A percentile compares a stretch with the other conserved stretches of the same genome.
phyloP scores from a whole-genome alignment of 345 rosid species.

The Laguncularia racemosa region DNA sequence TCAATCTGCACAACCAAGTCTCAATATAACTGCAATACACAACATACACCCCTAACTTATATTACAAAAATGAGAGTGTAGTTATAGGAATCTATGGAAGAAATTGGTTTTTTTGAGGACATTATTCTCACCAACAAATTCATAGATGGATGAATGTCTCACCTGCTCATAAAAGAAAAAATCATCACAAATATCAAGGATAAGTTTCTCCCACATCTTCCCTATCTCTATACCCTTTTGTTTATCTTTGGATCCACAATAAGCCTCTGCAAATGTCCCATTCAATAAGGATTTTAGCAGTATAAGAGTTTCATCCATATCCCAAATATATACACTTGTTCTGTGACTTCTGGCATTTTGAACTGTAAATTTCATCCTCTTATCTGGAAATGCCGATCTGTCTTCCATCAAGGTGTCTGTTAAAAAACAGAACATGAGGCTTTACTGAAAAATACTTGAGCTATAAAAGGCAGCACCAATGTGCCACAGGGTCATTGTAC shows the following conservation, averaged over 20 bases:
- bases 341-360: constrained; percentile 7
- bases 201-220: constrained; percentile 73
- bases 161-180: constrained; percentile 79
- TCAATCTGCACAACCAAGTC: constrained; percentile 47
- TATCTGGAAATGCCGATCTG: not conserved
- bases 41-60: not conserved
- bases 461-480: too few relatives aligned
- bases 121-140: not conserved
- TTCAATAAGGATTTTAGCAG: constrained; percentile 74
- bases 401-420: constrained; percentile 6
- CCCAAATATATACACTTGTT: constrained; percentile 70
- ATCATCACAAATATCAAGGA: constrained; percentile 61
- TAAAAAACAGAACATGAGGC: not conserved
- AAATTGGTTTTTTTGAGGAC: not conserved
- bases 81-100: too few relatives aligned
- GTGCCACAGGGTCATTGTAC: too few relatives aligned
- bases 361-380: constrained; percentile 5
- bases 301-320: constrained; percentile 92
- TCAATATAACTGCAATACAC: not conserved
- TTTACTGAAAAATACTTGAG: not conserved
- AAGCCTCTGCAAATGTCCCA: constrained; percentile 52
- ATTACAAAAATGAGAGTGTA: not conserved
- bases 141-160: constrained; percentile 9
- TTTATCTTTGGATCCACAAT: constrained; percentile 48
- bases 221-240: constrained; percentile 68